Conservation (phyloP, 2,329 filamentous ascomycete species). For the Penicillium thymicola region DNA sequence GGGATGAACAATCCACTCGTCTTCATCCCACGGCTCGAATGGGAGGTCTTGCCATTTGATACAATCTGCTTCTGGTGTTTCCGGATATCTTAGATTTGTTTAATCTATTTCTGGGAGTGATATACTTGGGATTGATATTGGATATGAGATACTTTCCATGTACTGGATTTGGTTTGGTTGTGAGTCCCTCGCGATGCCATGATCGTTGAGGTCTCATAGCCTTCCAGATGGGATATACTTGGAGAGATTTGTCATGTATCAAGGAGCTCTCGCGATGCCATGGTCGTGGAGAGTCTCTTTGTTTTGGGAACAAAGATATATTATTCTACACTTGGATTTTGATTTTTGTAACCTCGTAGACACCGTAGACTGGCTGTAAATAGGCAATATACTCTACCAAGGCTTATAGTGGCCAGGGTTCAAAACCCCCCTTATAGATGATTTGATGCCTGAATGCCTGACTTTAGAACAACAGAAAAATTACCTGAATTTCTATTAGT, state of each 20-base stretch:
- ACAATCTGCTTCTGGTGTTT: neutral
- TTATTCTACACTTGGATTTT: neutral
- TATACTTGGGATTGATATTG: neutral
- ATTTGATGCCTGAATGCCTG: too few species aligned
- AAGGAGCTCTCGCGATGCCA: neutral
- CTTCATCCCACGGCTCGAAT: conserved; percentile 18
- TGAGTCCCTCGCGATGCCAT: neutral
- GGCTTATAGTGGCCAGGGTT: too few species aligned
- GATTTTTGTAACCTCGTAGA: neutral
- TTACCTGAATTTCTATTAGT: too few species aligned
- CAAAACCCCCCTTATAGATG: too few species aligned
- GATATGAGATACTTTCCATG: neutral
- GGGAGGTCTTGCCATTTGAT: conserved; percentile 13
- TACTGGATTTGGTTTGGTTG: neutral
- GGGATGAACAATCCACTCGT: neutral
- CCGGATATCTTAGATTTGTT: neutral
- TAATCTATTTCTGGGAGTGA: neutral
- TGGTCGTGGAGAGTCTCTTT: neutral
- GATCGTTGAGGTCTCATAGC: neutral
- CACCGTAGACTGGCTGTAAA: neutral
- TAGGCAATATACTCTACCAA: too few species aligned
- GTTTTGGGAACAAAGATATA: neutral
- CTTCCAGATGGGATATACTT: neutral
- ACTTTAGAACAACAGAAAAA: too few species aligned
- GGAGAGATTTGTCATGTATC: neutral